A percentile compares a stretch with the other conserved stretches of the same genome.
Conservation (phyloP, 257 asterid species). For the Gardenia jasminoides region DNA sequence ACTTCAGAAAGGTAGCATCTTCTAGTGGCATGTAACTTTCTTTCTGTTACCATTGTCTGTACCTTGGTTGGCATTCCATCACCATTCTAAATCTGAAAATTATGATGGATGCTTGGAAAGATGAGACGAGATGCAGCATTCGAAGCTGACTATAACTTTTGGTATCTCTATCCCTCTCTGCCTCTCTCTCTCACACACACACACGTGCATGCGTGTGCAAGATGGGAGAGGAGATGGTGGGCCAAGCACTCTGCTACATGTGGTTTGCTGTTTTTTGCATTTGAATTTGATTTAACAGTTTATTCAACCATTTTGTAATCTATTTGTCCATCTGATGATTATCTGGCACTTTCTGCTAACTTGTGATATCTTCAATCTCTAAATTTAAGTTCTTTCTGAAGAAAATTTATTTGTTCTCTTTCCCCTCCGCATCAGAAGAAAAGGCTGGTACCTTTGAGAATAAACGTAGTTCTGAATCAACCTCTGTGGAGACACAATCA, state of each 20-base stretch:
- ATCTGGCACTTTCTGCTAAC: not conserved
- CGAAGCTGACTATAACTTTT: not conserved
- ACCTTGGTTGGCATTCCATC: too few species aligned
- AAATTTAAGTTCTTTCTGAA: not conserved
- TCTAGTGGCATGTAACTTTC: too few species aligned
- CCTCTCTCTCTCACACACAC: not conserved
- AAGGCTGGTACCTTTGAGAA: slow-evolving; percentile 47
- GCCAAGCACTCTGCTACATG: not conserved
- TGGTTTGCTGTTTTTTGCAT: not conserved
- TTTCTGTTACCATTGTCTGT: too few species aligned
- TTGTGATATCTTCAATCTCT: not conserved
- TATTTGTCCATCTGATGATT: not conserved
- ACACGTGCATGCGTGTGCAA: too few species aligned
- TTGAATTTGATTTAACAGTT: not conserved
- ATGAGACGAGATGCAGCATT: not conserved
- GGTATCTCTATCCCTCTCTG: not conserved
- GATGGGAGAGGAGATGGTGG: not conserved
- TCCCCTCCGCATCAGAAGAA: slow-evolving; percentile 39
- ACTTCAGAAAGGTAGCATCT: too few species aligned
- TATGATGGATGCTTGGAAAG: too few species aligned
- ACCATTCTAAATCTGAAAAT: too few species aligned
- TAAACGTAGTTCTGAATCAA: slow-evolving; percentile 33
- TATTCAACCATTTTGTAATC: not conserved
- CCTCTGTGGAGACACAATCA: slow-evolving; percentile 42
- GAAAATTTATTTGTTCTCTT: not conserved